Evolutionary conservation across 1,139 yeast species (phyloP).

Genomic region (Debaryomyces fabryi): DNA sequence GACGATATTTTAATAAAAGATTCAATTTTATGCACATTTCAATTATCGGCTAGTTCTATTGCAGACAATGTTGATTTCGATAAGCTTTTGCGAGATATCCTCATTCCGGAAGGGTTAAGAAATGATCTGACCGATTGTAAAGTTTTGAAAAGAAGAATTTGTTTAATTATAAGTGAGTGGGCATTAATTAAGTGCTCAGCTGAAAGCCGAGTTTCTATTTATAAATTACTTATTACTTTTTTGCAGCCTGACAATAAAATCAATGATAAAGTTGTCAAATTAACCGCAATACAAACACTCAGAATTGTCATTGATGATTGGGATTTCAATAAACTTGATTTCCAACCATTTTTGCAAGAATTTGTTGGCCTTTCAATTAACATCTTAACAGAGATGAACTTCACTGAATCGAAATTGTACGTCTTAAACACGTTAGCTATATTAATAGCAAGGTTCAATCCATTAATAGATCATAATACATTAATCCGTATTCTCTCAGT

Average conservation of each 20-base stretch:
- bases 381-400: constrained; percentile 48
- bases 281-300: constrained; percentile 76
- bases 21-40: constrained; percentile 79
- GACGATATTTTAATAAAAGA: constrained; percentile 70
- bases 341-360: constrained; percentile 63
- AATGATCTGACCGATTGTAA: constrained; percentile 51
- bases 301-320: constrained; percentile 77
- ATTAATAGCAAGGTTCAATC: constrained; percentile 65
- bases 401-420: constrained; percentile 75
- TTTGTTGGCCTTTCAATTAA: constrained; percentile 53
- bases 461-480: constrained; percentile 54
- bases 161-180: constrained; percentile 83
- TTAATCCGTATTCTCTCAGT: constrained; percentile 57
- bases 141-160: constrained; percentile 75
- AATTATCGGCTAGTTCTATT: constrained; percentile 70
- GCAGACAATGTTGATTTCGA: constrained; percentile 68
- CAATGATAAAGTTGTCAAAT: constrained; percentile 73
- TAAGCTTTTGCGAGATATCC: constrained; percentile 54
- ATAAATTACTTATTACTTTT: constrained; percentile 52
- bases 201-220: constrained; percentile 61
- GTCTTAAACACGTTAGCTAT: constrained; percentile 68
- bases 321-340: constrained; percentile 72
- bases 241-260: constrained; percentile 44
- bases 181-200: constrained; percentile 63
- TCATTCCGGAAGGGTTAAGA: constrained; percentile 67